These are phyloP conservation scores for Bipolaris cookei DNA, from an alignment of 2,329 filamentous ascomycete genomes.

Conservation along the genomic window DNA sequence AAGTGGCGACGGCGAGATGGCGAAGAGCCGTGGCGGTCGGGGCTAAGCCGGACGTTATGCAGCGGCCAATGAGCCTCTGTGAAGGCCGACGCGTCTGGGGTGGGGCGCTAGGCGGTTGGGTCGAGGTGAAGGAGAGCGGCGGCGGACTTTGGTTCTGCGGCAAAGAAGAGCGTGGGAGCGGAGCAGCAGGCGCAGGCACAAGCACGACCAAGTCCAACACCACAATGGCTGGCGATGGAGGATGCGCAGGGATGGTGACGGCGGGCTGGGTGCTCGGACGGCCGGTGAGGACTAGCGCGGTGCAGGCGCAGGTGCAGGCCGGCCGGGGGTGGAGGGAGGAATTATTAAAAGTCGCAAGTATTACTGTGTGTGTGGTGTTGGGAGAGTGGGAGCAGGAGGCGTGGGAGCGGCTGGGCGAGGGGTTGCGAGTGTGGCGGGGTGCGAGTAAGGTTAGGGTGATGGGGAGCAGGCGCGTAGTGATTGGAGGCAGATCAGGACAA, in stretches of 20 bases:
- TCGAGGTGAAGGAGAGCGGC: slow-evolving; percentile 17
- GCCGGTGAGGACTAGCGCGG: slow-evolving; percentile 27
- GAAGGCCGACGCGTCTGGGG: slow-evolving; percentile 34
- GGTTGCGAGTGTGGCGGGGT: slow-evolving; percentile 23
- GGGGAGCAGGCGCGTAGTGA: slow-evolving; percentile 35
- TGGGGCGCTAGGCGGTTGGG: slow-evolving; percentile 26
- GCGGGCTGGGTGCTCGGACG: slow-evolving; percentile 25
- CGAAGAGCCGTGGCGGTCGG: slow-evolving; percentile 20
- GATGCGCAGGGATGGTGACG: slow-evolving; percentile 31
- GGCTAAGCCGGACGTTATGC: slow-evolving; percentile 37
- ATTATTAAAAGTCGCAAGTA: background rate
- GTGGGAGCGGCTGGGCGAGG: slow-evolving; percentile 1
- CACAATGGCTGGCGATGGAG: slow-evolving; percentile 22
- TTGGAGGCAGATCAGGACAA: slow-evolving; percentile 44
- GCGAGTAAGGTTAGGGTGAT: slow-evolving; percentile 25
- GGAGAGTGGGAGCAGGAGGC: background rate
- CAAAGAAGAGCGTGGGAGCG: background rate
- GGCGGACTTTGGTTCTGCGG: slow-evolving; percentile 27
- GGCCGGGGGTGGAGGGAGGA: slow-evolving; percentile 23
- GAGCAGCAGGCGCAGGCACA: background rate
- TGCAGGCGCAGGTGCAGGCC: slow-evolving; percentile 28
- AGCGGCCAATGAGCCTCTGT: background rate
- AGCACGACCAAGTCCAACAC: slow-evolving; percentile 22
- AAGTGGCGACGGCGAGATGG: slow-evolving; percentile 26
- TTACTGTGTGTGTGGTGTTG: slow-evolving; percentile 7